A percentile compares a stretch with the other conserved stretches of the same genome.
These are phyloP conservation scores for Pogostemon cablin DNA, from an alignment of 257 asterid species.

Conservation along the genomic window DNA sequence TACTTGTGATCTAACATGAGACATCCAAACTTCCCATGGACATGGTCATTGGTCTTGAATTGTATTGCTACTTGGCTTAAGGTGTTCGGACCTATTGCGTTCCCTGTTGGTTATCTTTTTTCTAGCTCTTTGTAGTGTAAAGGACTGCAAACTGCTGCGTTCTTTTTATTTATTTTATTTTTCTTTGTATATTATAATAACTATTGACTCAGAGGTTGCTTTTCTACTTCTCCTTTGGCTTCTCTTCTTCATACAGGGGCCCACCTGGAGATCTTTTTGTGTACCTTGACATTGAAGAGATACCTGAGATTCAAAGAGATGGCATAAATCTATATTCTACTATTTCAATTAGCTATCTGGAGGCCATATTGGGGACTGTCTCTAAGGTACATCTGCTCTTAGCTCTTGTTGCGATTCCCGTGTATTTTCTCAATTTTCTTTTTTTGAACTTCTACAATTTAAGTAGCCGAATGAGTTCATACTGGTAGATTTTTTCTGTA, in stretches of 20 bases:
- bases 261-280: slow-evolving; percentile 96
- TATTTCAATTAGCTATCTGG: slow-evolving; percentile 79
- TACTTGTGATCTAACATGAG: neutral
- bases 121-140: neutral
- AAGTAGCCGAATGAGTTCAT: slow-evolving; percentile 3
- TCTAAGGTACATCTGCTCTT: slow-evolving; percentile 54
- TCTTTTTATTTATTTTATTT: neutral
- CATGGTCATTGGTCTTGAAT: slow-evolving; percentile 1
- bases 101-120: neutral
- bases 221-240: slow-evolving; percentile 24
- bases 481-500: neutral
- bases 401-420: slow-evolving; percentile 20
- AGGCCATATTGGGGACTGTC: slow-evolving; percentile 87
- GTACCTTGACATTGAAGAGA: slow-evolving; percentile 89
- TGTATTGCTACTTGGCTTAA: neutral
- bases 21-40: slow-evolving; percentile 12
- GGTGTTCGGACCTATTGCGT: neutral
- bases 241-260: slow-evolving; percentile 54
- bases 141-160: neutral
- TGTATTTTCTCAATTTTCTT: slow-evolving; percentile 20
- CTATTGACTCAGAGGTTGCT: slow-evolving; percentile 18
- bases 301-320: slow-evolving; percentile 95
- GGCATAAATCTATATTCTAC: slow-evolving; percentile 88
- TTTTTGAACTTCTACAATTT: slow-evolving; percentile 13
- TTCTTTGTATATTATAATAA: neutral